Evolutionary conservation across 768 basidiomycete genomes (phyloP).

Genomic region (Coprinopsis sp.): DNA sequence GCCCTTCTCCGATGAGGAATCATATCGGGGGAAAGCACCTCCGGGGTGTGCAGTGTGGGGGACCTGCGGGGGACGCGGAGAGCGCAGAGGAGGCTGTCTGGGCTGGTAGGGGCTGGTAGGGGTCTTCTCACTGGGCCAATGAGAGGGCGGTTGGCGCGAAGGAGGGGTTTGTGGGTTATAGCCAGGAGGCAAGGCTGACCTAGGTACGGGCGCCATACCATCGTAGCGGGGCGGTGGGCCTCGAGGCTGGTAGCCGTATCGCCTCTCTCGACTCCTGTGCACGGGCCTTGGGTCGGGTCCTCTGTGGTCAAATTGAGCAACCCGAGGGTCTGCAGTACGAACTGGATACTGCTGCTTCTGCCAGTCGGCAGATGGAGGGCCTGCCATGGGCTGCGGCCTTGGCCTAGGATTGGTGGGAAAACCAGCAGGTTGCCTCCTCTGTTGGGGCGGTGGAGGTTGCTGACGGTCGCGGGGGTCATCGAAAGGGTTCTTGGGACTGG

Average conservation of each 20-base stretch:
- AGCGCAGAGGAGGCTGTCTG: neutral
- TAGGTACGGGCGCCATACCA: neutral
- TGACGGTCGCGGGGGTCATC: neutral
- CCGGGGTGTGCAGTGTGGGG: conserved; percentile 10
- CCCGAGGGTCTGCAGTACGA: conserved; percentile 6
- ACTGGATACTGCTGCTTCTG: neutral
- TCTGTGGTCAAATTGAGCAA: conserved; percentile 2
- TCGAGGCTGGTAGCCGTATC: neutral
- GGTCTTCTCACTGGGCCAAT: conserved; percentile 9
- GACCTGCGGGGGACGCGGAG: neutral
- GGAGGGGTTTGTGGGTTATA: neutral
- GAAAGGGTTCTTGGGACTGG: conserved; percentile 3
- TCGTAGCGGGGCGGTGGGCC: neutral
- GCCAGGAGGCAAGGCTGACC: neutral
- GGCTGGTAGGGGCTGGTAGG: conserved; percentile 8
- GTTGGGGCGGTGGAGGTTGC: neutral
- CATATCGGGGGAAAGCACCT: conserved; percentile 4
- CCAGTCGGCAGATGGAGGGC: neutral
- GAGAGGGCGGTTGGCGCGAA: neutral
- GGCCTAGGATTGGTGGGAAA: neutral
- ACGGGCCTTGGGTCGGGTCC: neutral
- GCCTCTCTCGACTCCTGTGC: conserved; percentile 2
- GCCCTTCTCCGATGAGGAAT: neutral
- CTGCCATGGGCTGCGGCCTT: neutral
- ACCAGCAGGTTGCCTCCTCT: neutral